These are phyloP conservation scores for Hibiscus syriacus DNA, from an alignment of 345 rosid genomes.

Conservation along the genomic window DNA sequence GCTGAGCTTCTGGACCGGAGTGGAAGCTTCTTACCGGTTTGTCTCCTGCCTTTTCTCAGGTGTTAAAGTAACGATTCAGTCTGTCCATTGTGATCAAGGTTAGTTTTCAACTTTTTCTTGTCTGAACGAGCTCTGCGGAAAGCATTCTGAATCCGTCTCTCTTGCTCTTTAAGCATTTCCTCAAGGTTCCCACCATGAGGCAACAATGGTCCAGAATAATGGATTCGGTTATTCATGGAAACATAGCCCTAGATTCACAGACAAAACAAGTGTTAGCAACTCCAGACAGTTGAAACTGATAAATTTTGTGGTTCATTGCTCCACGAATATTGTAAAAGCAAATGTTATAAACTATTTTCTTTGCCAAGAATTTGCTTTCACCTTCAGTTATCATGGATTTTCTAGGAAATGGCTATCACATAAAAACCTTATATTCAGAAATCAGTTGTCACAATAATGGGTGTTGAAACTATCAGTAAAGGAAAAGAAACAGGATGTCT, in stretches of 20 bases:
- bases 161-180: constrained; percentile 88
- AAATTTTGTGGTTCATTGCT: background rate
- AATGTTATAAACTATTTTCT: background rate
- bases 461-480: background rate
- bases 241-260: constrained; percentile 29
- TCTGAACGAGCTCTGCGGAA: constrained; percentile 66
- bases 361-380: background rate
- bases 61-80: constrained; percentile 25
- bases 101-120: constrained; percentile 32
- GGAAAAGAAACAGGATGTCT: background rate
- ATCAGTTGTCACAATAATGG: background rate
- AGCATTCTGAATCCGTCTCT: constrained; percentile 69
- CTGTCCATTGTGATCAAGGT: constrained; percentile 18
- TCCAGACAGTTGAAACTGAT: background rate
- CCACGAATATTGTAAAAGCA: background rate
- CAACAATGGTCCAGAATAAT: constrained; percentile 69
- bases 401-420: background rate
- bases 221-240: constrained; percentile 36
- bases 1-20: constrained; percentile 2
- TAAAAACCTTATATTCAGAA: background rate
- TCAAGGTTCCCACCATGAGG: constrained; percentile 61
- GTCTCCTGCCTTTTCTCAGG: constrained; percentile 28
- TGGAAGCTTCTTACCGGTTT: constrained; percentile 1
- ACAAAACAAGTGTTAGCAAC: constrained; percentile 11
- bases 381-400: background rate